These are phyloP conservation scores for Colletotrichum falcatum DNA, from an alignment of 2,329 filamentous ascomycete species.

Conservation along the genomic window DNA sequence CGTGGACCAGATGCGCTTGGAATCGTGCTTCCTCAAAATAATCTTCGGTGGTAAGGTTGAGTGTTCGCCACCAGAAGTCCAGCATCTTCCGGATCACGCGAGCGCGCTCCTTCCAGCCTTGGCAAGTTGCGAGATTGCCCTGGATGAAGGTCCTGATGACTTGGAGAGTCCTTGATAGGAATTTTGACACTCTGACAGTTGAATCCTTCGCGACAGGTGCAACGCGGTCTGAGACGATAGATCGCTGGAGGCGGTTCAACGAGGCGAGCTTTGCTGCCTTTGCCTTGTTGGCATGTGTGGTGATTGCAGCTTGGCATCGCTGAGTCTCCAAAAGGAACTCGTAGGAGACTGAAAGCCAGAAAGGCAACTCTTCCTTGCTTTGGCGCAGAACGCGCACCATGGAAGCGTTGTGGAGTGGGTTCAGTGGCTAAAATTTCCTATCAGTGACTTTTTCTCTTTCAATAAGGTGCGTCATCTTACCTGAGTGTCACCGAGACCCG, in stretches of 20 bases:
- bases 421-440: constrained; percentile 59
- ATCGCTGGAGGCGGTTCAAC: constrained; percentile 71
- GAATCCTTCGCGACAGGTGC: constrained; percentile 70
- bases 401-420: constrained; percentile 69
- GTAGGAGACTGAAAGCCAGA: constrained; percentile 65
- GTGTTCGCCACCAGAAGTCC: constrained; percentile 68
- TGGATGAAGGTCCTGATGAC: constrained; percentile 59
- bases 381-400: constrained; percentile 58
- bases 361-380: constrained; percentile 49
- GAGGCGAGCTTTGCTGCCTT: constrained; percentile 62
- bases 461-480: constrained; percentile 52
- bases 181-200: constrained; percentile 65
- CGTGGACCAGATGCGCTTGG: constrained; percentile 70
- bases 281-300: constrained; percentile 56
- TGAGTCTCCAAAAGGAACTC: constrained; percentile 63
- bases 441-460: constrained; percentile 22
- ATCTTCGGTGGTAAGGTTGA: constrained; percentile 56
- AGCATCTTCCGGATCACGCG: constrained; percentile 55
- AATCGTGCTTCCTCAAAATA: constrained; percentile 73
- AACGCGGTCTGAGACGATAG: constrained; percentile 65
- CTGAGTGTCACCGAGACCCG: constrained; percentile 55
- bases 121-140: constrained; percentile 44
- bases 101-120: constrained; percentile 51
- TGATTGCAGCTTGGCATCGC: constrained; percentile 55
- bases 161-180: constrained; percentile 59